Conservation (phyloP, 371 early-diverging fungal genomes). For the Mortierella sp. region DNA sequence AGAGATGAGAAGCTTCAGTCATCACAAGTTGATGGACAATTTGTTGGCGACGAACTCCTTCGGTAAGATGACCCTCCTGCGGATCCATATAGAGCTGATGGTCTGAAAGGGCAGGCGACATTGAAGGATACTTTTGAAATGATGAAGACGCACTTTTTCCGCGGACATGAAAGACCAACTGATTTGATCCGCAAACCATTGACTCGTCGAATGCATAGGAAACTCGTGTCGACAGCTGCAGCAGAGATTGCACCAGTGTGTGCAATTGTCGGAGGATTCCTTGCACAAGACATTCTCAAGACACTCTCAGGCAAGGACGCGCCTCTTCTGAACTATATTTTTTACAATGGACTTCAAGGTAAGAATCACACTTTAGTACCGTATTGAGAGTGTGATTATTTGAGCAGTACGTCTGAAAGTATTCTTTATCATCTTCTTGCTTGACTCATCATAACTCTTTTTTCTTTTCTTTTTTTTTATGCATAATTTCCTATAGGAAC, state of each 20-base stretch:
- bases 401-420: background rate
- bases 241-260: conserved; percentile 81
- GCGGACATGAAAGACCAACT: no score
- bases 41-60: conserved; percentile 61
- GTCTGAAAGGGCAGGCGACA: background rate
- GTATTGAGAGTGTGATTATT: background rate
- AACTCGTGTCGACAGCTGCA: conserved; percentile 52
- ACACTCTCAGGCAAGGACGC: conserved; percentile 81
- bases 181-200: conserved; percentile 8
- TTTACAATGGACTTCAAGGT: conserved; percentile 76
- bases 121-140: conserved; percentile 7
- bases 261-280: conserved; percentile 88
- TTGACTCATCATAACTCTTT: background rate
- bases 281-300: conserved; percentile 91
- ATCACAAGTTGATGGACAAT: conserved; percentile 29
- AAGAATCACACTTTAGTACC: conserved; percentile 32
- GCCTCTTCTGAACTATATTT: conserved; percentile 86
- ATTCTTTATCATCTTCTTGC: background rate
- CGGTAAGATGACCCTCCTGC: conserved; percentile 49
- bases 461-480: background rate
- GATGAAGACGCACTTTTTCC: background rate
- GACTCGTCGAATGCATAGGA: conserved; percentile 38
- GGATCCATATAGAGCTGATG: no score
- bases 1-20: conserved; percentile 37
- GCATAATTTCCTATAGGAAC: no score